Evolutionary conservation across 768 basidiomycete genomes (phyloP).

Genomic region (Boletus edulis): DNA sequence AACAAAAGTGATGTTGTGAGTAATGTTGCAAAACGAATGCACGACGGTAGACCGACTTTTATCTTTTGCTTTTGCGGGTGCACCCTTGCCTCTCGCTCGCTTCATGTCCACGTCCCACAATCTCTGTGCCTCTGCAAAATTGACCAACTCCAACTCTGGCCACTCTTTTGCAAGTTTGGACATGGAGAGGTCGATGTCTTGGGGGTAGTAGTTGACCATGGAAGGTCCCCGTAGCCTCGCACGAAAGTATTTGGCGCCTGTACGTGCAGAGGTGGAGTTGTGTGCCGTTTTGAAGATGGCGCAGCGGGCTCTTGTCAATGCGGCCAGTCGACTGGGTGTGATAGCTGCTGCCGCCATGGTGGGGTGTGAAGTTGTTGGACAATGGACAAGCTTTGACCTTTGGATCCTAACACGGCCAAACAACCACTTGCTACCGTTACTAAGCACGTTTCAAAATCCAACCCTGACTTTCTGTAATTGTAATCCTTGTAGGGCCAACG

Average conservation of each 20-base stretch:
- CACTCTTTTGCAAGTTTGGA: constrained; percentile 47
- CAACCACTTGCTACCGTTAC: constrained; percentile 9
- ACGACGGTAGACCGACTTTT: constrained; percentile 46
- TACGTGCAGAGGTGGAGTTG: constrained; percentile 79
- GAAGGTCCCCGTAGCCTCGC: constrained; percentile 79
- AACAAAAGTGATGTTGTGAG: not conserved
- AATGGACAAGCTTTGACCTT: constrained; percentile 6
- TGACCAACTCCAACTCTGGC: constrained; percentile 58
- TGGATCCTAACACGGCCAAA: constrained; percentile 31
- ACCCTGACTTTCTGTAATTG: too few species aligned
- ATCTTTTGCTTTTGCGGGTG: constrained; percentile 75
- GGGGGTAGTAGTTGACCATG: constrained; percentile 82
- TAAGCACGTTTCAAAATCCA: too few species aligned
- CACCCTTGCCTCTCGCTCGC: constrained; percentile 78
- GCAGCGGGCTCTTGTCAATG: constrained; percentile 64
- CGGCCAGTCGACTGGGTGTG: constrained; percentile 51
- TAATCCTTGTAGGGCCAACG: too few species aligned
- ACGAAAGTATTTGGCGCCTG: constrained; percentile 90
- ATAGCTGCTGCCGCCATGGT: constrained; percentile 35
- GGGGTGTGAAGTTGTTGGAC: not conserved
- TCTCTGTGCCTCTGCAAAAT: constrained; percentile 61
- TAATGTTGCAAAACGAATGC: not conserved
- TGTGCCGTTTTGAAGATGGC: constrained; percentile 83
- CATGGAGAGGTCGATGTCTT: constrained; percentile 54
- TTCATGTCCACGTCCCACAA: constrained; percentile 64